Base-by-base conservation (phyloP, 495 filamentous ascomycete genomes). In the Neurospora sp. region DNA sequence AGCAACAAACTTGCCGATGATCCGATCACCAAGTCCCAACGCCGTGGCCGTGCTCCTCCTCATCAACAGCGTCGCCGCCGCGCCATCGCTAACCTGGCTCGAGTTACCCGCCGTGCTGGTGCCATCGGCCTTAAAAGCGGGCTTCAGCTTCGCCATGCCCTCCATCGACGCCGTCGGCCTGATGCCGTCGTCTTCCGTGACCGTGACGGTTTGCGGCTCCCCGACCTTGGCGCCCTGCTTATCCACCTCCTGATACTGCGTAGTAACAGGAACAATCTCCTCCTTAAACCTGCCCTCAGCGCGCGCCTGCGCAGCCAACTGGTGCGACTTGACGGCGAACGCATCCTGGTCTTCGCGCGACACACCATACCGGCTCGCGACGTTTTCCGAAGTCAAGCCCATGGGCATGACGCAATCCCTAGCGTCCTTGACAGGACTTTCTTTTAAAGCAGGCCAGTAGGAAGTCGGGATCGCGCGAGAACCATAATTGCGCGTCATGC, bases 301-400 rank as follows among this genome's bases (percentile, higher is more conserved):
- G 77, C 91, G 89, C 3, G 94, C 94, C 41, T 85, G 81, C 0
- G 88, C 84, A 0, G 94, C 94, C 72, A 92, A 87, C 68, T 81
- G 80, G 79, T 97, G 94, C 18, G 88, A 91, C 74, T 86, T 84
- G 27, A 89, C 91, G 0, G 94, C 93, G 72, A 97, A 94, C 6
- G 83, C 89, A 79, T 98, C 94, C 83, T 97, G 94, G 73, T 94
- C 93, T 5, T 81, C 84, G 22, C 94, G 81, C 10, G 80, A 84
- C n/a, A 98, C 86, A 6, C 88, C 88, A 75, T 97, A 94, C 69
- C 94, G 84, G 74, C 83, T 81, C 0, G 94, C 93, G 10, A 98
- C 94, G 76, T 97, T 97, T 85, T 98, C 94, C 35, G 88, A 89
- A n/a, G 94, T 98, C 59, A 95, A 78, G 1, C 94, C 94, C 94